Conservation (phyloP, 2,329 filamentous ascomycete genomes). For the Pyrenophora seminiperda region DNA sequence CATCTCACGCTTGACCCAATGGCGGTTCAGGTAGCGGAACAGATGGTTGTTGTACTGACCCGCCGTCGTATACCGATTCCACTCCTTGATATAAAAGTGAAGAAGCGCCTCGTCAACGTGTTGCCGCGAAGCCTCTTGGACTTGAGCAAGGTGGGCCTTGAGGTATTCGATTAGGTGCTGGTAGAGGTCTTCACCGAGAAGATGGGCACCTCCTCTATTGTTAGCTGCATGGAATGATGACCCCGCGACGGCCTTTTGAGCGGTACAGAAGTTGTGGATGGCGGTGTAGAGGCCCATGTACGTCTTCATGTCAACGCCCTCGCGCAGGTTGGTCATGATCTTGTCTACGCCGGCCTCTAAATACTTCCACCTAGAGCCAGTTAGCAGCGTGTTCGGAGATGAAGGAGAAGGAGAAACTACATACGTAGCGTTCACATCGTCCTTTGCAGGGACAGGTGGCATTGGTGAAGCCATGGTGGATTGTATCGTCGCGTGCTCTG, state of each 20-base stretch:
- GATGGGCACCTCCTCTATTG: slow-evolving; percentile 85
- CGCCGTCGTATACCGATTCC: slow-evolving; percentile 92
- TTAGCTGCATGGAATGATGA: slow-evolving; percentile 54
- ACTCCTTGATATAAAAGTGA: slow-evolving; percentile 93
- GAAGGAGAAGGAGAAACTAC: slow-evolving; percentile 34
- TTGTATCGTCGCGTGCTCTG: slow-evolving; percentile 40
- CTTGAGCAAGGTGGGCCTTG: slow-evolving; percentile 71
- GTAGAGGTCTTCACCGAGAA: slow-evolving; percentile 95
- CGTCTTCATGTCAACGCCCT: slow-evolving; percentile 92
- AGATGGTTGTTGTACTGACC: slow-evolving; percentile 98
- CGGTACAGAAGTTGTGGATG: slow-evolving; percentile 99
- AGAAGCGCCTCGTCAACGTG: slow-evolving; percentile 91
- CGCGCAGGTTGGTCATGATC: slow-evolving; percentile 91
- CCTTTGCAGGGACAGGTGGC: slow-evolving; percentile 58
- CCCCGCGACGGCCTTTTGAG: slow-evolving; percentile 84
- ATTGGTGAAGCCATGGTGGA: slow-evolving; percentile 42
- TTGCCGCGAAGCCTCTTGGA: slow-evolving; percentile 73
- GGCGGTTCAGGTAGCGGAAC: slow-evolving; percentile 93
- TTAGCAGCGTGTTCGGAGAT: slow-evolving; percentile 17
- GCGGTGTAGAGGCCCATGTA: slow-evolving; percentile 98
- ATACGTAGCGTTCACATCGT: slow-evolving; percentile 66
- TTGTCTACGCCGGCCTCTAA: slow-evolving; percentile 85
- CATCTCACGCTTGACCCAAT: slow-evolving; percentile 99
- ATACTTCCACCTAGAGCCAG: slow-evolving; percentile 77
- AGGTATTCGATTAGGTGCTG: slow-evolving; percentile 88